A percentile compares a stretch with the other conserved stretches of the same genome.
Conservation (phyloP, 2,329 filamentous ascomycete genomes). For the Epichloe baconii region DNA sequence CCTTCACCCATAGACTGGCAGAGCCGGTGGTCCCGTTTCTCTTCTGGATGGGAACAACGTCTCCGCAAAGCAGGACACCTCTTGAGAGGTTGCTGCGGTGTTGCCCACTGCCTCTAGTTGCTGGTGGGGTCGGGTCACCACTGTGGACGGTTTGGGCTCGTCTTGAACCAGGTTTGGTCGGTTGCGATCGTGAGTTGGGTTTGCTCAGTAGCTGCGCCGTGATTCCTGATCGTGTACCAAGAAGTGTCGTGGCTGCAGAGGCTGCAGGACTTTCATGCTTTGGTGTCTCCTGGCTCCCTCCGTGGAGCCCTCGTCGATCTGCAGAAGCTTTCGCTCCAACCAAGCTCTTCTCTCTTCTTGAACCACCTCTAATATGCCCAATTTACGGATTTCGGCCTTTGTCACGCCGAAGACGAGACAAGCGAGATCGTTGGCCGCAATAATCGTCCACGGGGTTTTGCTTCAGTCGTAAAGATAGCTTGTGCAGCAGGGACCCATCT, state of each 20-base stretch:
- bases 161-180: slow-evolving; percentile 38
- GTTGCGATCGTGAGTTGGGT: slow-evolving; percentile 46
- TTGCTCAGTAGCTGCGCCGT: slow-evolving; percentile 83
- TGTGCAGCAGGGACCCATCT: slow-evolving; percentile 85
- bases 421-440: slow-evolving; percentile 90
- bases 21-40: slow-evolving; percentile 84
- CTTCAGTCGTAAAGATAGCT: slow-evolving; percentile 94
- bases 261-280: slow-evolving; percentile 23
- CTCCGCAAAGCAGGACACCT: slow-evolving; percentile 84
- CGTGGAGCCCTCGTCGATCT: slow-evolving; percentile 26
- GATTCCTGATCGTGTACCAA: slow-evolving; percentile 58
- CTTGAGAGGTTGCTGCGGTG: slow-evolving; percentile 65
- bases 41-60: slow-evolving; percentile 97
- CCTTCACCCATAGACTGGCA: slow-evolving; percentile 96
- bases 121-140: slow-evolving; percentile 40
- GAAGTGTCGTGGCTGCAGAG: slow-evolving; percentile 35
- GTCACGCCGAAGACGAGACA: slow-evolving; percentile 98
- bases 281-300: slow-evolving; percentile 18
- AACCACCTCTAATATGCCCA: slow-evolving; percentile 91
- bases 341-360: slow-evolving; percentile 78
- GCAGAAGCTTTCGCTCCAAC: slow-evolving; percentile 73
- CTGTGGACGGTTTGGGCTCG: slow-evolving; percentile 53
- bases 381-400: slow-evolving; percentile 83
- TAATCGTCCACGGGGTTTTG: slow-evolving; percentile 87
- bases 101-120: slow-evolving; percentile 41